Evolutionary conservation across 257 asterid species (phyloP).

Genomic region (Nicotiana tomentosiformis): DNA sequence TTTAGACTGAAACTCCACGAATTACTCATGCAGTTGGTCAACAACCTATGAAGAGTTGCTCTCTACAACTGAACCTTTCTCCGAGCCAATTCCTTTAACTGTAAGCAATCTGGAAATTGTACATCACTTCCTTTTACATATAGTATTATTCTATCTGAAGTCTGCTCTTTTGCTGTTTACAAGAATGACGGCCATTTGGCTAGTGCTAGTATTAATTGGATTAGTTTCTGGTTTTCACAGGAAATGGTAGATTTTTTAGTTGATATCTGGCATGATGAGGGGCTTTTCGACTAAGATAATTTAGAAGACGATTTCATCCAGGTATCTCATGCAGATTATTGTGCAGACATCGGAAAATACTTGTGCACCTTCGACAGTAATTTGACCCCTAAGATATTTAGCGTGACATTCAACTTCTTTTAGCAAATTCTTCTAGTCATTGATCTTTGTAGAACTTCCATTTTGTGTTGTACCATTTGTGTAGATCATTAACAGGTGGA

Average conservation of each 20-base stretch:
- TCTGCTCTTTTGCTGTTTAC: not conserved
- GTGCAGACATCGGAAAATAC: not conserved
- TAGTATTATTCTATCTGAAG: not conserved
- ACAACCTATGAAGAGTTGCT: constrained; percentile 82
- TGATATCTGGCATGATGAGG: constrained; percentile 90
- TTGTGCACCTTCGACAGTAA: not conserved
- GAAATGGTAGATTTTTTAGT: constrained; percentile 95
- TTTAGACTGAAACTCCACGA: not conserved
- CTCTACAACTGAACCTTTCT: constrained; percentile 65
- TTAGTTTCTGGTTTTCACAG: constrained; percentile 32
- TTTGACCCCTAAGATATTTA: constrained; percentile 6
- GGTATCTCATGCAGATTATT: constrained; percentile 3
- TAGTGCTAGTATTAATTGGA: not conserved
- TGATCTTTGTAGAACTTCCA: constrained; percentile 8
- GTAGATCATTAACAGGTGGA: not conserved
- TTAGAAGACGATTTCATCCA: constrained; percentile 8
- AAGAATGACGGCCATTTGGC: not conserved
- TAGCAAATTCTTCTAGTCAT: constrained; percentile 2
- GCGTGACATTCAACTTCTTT: constrained; percentile 2
- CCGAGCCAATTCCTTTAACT: constrained; percentile 61
- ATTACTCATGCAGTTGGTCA: constrained; percentile 72
- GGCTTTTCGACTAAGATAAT: constrained; percentile 56
- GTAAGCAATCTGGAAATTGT: constrained; percentile 37
- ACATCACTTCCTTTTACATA: not conserved
- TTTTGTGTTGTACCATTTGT: not conserved